Evolutionary conservation across 257 asterid species (phyloP).

Genomic region (Solanum tarapatanum): DNA sequence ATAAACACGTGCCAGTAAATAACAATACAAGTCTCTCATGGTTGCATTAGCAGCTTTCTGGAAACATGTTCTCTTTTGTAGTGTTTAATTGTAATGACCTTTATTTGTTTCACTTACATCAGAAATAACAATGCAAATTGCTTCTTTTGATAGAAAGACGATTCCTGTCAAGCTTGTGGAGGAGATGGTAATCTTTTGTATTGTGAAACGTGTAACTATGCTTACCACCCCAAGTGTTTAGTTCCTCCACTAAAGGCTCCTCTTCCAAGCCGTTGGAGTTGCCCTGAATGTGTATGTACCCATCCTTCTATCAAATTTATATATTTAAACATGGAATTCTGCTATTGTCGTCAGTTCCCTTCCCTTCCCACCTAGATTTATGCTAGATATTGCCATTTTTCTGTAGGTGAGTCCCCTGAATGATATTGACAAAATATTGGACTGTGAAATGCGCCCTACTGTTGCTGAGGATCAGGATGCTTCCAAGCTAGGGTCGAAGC

Average conservation of each 20-base stretch:
- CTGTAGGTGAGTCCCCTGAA: conserved; percentile 70
- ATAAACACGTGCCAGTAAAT: background rate
- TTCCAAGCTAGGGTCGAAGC: conserved; percentile 59
- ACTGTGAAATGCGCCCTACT: conserved; percentile 82
- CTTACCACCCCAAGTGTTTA: conserved; percentile 79
- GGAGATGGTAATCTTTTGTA: conserved; percentile 42
- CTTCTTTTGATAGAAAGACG: conserved; percentile 48
- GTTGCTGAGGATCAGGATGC: conserved; percentile 55
- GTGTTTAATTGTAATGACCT: background rate
- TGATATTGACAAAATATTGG: conserved; percentile 86
- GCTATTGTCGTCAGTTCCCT: conserved; percentile 1
- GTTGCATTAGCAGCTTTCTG: background rate
- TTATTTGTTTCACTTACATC: background rate
- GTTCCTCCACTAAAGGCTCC: conserved; percentile 56
- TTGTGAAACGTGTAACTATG: conserved; percentile 74
- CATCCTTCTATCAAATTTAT: conserved; percentile 1
- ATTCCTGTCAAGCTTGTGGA: conserved; percentile 74
- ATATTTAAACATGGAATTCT: conserved; percentile 3
- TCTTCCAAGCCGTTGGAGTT: conserved; percentile 67
- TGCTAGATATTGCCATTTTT: background rate
- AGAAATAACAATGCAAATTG: background rate
- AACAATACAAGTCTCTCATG: background rate
- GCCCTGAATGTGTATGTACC: conserved; percentile 89
- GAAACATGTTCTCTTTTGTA: background rate
- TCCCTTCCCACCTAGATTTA: background rate